Percentiles rank a stretch among this genome's conserved stretches.
These are phyloP conservation scores for Mrakiaceae sp. DNA, from an alignment of 1,284 basidiomycete species.

Conservation along the genomic window DNA sequence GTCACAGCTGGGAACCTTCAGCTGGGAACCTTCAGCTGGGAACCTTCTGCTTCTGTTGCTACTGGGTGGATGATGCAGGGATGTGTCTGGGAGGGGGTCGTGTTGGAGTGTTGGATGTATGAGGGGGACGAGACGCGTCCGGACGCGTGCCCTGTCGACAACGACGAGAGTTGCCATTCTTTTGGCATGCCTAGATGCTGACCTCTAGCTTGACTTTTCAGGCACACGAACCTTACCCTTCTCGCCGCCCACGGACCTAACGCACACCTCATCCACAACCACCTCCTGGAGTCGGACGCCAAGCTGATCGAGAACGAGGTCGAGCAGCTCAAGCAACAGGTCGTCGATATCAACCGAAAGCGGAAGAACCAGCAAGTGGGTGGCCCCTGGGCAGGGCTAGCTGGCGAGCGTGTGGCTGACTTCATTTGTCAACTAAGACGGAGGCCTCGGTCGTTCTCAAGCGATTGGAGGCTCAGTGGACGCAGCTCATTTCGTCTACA, in stretches of 20 bases:
- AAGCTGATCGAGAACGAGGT: conserved; percentile 60
- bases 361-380: conserved; percentile 71
- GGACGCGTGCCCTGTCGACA: too few species aligned
- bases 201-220: conserved; percentile 28
- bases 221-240: conserved; percentile 72
- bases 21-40: too few species aligned
- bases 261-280: conserved; percentile 83
- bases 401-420: neutral
- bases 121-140: too few species aligned
- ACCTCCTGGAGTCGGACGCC: conserved; percentile 65
- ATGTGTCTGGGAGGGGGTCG: too few species aligned
- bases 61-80: too few species aligned
- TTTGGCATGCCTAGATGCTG: too few species aligned
- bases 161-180: too few species aligned
- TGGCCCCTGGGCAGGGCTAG: neutral
- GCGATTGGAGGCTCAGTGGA: conserved; percentile 68
- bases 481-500: conserved; percentile 71
- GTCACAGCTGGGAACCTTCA: neutral
- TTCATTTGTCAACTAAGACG: neutral
- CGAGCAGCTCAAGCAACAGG: conserved; percentile 58
- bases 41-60: neutral
- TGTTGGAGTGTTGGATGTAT: too few species aligned
- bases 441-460: neutral
- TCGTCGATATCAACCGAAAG: conserved; percentile 70
- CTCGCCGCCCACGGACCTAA: conserved; percentile 80